Conservation (phyloP, 495 filamentous ascomycete genomes). For the Aspergillus sparsus region DNA sequence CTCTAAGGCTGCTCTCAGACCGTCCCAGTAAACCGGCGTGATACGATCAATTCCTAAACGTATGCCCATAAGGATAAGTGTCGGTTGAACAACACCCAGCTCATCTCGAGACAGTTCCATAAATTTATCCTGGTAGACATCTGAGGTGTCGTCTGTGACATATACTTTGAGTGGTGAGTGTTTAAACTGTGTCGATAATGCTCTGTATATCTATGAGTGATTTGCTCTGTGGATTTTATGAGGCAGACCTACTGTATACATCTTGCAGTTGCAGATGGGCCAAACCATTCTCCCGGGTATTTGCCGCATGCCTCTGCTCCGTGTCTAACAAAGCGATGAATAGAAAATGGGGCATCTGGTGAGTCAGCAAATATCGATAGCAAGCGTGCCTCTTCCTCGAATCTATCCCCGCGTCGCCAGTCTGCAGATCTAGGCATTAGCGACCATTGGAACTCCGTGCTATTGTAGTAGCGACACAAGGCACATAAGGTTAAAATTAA, state of each 20-base stretch:
- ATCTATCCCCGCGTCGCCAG: constrained; percentile 68
- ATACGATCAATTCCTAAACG: constrained; percentile 91
- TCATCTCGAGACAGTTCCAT: constrained; percentile 68
- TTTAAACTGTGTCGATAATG: constrained; percentile 63
- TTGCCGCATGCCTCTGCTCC: constrained; percentile 89
- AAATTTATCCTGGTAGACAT: constrained; percentile 90
- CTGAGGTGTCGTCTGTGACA: constrained; percentile 82
- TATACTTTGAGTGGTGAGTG: constrained; percentile 72
- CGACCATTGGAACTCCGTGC: constrained; percentile 1
- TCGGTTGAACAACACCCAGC: constrained; percentile 69
- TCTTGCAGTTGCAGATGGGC: constrained; percentile 93
- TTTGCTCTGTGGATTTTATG: neutral
- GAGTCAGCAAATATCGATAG: constrained; percentile 87
- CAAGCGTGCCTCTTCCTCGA: constrained; percentile 67
- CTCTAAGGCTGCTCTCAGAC: constrained; percentile 75
- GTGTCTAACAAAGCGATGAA: constrained; percentile 90
- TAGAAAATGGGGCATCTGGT: constrained; percentile 83
- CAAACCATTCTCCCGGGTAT: constrained; percentile 98
- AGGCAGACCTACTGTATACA: constrained; percentile 75
- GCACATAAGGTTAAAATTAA: neutral
- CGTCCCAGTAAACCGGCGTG: constrained; percentile 89
- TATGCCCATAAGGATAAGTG: constrained; percentile 83
- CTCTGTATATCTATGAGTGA: constrained; percentile 52
- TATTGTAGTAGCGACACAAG: too few relatives aligned
- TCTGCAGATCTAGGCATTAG: constrained; percentile 52